A percentile compares a stretch with the other conserved stretches of the same genome.
phyloP scores from a whole-genome alignment of 2,329 filamentous ascomycete species.

The Neopestalotiopsis sp. region DNA sequence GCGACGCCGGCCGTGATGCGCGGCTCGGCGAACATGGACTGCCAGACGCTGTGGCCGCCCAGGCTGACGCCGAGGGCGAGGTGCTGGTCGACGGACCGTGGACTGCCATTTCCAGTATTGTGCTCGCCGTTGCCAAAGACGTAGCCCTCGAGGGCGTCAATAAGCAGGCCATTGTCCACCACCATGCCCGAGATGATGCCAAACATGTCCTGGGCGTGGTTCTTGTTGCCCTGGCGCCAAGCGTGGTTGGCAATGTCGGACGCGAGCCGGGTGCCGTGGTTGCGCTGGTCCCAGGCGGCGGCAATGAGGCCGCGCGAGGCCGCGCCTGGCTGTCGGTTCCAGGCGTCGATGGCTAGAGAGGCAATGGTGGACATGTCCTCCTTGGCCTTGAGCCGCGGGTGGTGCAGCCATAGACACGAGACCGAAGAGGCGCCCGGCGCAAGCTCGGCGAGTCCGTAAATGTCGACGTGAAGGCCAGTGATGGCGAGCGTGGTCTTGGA shows the following conservation, averaged over 20 bases:
- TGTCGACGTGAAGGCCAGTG: conserved; percentile 76
- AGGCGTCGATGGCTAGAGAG: conserved; percentile 68
- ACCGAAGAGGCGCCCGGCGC: conserved; percentile 56
- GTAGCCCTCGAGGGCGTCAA: conserved; percentile 80
- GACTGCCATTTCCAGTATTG: conserved; percentile 31
- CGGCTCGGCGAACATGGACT: conserved; percentile 77
- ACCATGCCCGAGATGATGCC: conserved; percentile 75
- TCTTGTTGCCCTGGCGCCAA: conserved; percentile 79
- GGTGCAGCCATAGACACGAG: conserved; percentile 89
- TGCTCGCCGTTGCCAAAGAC: conserved; percentile 56
- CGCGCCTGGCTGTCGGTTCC: conserved; percentile 31
- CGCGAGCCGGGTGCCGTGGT: conserved; percentile 80
- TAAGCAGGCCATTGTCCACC: conserved; percentile 74
- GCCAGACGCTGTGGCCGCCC: conserved; percentile 89
- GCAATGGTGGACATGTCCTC: conserved; percentile 79
- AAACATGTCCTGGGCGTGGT: conserved; percentile 93
- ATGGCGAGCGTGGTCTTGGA: conserved; percentile 74
- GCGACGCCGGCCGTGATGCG: conserved; percentile 79
- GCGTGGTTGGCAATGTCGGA: conserved; percentile 72
- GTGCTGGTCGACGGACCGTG: conserved; percentile 59
- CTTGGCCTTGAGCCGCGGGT: conserved; percentile 75
- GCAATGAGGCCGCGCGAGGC: conserved; percentile 70
- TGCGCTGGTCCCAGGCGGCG: conserved; percentile 88
- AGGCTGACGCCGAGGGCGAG: conserved; percentile 82
- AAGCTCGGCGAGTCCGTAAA: conserved; percentile 83